Evolutionary conservation across 352 stramenopile genomes (phyloP).

Genomic region (Pythium rhizo-oryzae): DNA sequence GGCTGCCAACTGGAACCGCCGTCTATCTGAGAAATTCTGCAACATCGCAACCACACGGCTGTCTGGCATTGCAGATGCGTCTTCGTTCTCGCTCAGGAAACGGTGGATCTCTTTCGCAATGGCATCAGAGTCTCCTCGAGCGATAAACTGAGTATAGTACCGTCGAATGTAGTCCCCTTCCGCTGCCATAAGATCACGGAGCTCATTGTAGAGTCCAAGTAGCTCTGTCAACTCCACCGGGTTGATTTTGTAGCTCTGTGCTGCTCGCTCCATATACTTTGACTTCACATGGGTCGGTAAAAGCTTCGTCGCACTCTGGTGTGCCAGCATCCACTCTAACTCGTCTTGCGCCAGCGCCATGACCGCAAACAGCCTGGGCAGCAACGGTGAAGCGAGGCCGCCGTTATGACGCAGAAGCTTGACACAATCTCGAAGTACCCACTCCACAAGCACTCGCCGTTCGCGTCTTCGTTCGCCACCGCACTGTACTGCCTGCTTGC

Average conservation of each 20-base stretch:
- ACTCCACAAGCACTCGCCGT: conserved; percentile 40
- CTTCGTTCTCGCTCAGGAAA: conserved; percentile 12
- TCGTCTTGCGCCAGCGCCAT: conserved; percentile 43
- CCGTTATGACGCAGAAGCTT: conserved; percentile 47
- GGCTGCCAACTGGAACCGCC: conserved; percentile 26
- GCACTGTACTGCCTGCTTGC: conserved; percentile 50
- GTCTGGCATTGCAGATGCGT: conserved; percentile 6
- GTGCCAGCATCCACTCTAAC: conserved; percentile 54
- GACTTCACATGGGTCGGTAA: conserved; percentile 48
- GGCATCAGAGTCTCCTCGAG: conserved; percentile 46
- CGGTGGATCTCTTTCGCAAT: conserved; percentile 47
- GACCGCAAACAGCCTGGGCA: conserved; percentile 49
- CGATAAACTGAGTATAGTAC: conserved; percentile 40
- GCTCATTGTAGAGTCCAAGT: conserved; percentile 7
- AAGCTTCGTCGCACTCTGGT: conserved; percentile 33
- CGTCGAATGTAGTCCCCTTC: conserved; percentile 16
- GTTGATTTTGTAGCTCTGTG: conserved; percentile 22
- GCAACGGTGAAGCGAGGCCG: conserved; percentile 43
- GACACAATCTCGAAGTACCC: conserved; percentile 40
- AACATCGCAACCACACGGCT: conserved; percentile 39
- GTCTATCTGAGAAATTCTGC: conserved; percentile 43
- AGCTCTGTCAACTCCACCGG: conserved; percentile 6
- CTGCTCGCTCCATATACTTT: conserved; percentile 50
- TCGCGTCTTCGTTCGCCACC: conserved; percentile 41
- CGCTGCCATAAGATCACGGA: conserved; percentile 1